phyloP scores from a whole-genome alignment of 2,329 filamentous ascomycete species.

The Exutisphaerella laricina region DNA sequence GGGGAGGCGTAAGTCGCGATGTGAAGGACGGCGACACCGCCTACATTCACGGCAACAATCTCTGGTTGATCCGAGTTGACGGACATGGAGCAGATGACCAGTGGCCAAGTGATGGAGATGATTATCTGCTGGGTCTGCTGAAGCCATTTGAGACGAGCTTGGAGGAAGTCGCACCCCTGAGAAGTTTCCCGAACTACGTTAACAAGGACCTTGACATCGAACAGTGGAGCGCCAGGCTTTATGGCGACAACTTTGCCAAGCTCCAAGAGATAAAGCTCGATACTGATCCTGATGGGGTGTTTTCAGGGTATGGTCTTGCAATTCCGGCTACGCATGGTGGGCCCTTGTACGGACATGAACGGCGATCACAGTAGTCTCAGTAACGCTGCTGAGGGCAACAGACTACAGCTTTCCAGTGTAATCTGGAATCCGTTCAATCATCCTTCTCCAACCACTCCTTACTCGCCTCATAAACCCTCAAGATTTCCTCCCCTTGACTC shows the following conservation, averaged over 20 bases:
- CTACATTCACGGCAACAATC: neutral
- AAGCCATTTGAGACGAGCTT: neutral
- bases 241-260: neutral
- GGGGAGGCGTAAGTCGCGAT: neutral
- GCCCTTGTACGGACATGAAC: too few species aligned
- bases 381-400: too few species aligned
- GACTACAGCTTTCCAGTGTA: too few species aligned
- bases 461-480: slow-evolving; percentile 18
- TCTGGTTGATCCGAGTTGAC: neutral
- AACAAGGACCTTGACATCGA: neutral
- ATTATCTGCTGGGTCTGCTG: neutral
- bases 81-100: neutral
- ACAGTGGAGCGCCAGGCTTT: neutral
- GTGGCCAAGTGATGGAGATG: neutral
- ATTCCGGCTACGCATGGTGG: too few species aligned
- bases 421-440: slow-evolving; percentile 8
- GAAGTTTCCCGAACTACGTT: neutral
- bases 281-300: neutral
- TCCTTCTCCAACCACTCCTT: slow-evolving; percentile 9
- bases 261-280: neutral
- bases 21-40: neutral
- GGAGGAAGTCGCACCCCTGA: neutral
- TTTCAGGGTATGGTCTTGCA: neutral
- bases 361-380: too few species aligned
- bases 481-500: slow-evolving; percentile 30